Conservation (phyloP, 2,329 filamentous ascomycete genomes). For the Zymoseptoria ardabiliae region DNA sequence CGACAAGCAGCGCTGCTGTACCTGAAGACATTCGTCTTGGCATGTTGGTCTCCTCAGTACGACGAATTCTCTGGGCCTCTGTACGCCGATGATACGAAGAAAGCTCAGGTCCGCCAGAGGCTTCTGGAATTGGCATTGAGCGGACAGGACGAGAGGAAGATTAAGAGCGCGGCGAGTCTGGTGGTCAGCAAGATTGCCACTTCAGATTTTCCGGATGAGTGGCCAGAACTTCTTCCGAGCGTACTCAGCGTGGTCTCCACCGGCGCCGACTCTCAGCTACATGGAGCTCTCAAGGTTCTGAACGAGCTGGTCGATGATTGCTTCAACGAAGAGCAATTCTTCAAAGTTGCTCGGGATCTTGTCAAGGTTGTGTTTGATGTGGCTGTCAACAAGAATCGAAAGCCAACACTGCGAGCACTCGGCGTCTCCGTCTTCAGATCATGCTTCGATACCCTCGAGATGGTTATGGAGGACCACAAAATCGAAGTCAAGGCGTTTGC, state of each 20-base stretch:
- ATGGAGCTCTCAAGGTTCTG: slow-evolving; percentile 83
- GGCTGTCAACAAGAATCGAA: slow-evolving; percentile 66
- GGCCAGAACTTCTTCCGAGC: slow-evolving; percentile 79
- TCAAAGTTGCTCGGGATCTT: slow-evolving; percentile 77
- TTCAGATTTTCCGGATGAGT: slow-evolving; percentile 87
- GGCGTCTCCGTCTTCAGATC: slow-evolving; percentile 84
- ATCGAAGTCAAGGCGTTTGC: slow-evolving; percentile 81
- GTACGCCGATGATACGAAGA: slow-evolving; percentile 61
- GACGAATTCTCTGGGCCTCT: slow-evolving; percentile 62
- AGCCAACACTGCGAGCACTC: slow-evolving; percentile 65
- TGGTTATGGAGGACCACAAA: slow-evolving; percentile 90
- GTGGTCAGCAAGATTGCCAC: slow-evolving; percentile 90
- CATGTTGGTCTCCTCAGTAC: slow-evolving; percentile 72
- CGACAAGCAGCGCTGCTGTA: slow-evolving; percentile 76
- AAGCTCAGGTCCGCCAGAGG: slow-evolving; percentile 63
- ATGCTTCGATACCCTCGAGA: slow-evolving; percentile 92
- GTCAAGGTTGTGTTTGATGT: slow-evolving; percentile 77
- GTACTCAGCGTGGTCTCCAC: slow-evolving; percentile 70
- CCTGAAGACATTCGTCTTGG: slow-evolving; percentile 75
- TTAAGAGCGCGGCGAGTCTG: slow-evolving; percentile 82
- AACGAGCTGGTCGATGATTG: slow-evolving; percentile 87
- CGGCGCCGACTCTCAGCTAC: slow-evolving; percentile 71
- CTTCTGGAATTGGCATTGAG: slow-evolving; percentile 72
- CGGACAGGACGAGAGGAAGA: slow-evolving; percentile 68
- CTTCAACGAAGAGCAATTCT: slow-evolving; percentile 91